Evolutionary conservation across 306 rosid species (phyloP).

Genomic region (Trifolium subterraneum): DNA sequence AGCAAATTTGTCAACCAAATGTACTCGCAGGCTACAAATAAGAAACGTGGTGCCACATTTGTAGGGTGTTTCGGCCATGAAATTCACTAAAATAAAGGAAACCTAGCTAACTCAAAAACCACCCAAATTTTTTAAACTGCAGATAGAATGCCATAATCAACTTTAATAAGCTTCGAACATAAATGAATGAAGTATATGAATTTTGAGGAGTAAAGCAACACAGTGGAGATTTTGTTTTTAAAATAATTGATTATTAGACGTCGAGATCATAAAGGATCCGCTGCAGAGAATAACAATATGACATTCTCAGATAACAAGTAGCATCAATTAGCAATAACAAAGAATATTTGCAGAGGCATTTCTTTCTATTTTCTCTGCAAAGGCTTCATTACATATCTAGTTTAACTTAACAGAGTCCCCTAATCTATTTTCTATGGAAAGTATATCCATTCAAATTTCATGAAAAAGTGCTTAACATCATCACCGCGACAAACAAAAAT

Average conservation of each 20-base stretch:
- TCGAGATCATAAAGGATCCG: not conserved
- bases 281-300: not conserved
- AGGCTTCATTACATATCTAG: not conserved
- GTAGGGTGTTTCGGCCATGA: too few species aligned
- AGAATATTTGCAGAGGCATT: not conserved
- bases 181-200: not conserved
- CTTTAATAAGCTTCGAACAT: not conserved
- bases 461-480: not conserved
- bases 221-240: not conserved
- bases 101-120: not conserved
- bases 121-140: not conserved
- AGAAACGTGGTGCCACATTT: too few species aligned
- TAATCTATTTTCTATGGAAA: too few species aligned
- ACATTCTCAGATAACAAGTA: not conserved
- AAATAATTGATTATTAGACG: not conserved
- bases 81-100: not conserved
- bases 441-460: too few species aligned
- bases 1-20: not conserved
- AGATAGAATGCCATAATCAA: not conserved
- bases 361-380: not conserved
- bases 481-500: too few species aligned
- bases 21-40: too few species aligned
- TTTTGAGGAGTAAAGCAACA: not conserved
- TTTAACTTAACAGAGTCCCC: too few species aligned
- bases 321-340: not conserved